phyloP scores from a whole-genome alignment of 169 alveolate genomes.

The Cystoisospora suis region DNA sequence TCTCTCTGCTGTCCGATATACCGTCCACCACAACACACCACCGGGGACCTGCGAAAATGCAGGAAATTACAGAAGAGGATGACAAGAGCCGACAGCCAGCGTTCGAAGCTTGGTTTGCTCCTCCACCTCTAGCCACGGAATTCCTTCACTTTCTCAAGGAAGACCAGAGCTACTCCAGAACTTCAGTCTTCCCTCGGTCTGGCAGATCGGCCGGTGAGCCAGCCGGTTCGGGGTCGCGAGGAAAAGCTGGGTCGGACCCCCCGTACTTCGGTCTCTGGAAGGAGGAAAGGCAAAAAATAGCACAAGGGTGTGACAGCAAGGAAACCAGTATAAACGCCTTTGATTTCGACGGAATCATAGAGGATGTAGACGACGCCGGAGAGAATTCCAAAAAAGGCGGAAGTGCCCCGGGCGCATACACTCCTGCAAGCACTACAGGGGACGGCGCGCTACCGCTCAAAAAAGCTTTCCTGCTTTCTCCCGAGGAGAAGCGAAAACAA shows the following conservation, averaged over 20 bases:
- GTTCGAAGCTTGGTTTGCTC: neutral
- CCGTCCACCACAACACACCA: too few relatives aligned
- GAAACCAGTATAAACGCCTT: neutral
- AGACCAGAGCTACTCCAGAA: neutral
- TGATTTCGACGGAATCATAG: neutral
- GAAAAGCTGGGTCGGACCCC: neutral
- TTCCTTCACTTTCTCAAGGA: neutral
- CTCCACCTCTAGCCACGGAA: neutral
- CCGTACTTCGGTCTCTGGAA: neutral
- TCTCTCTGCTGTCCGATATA: too few relatives aligned
- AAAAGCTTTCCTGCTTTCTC: conserved; percentile 14
- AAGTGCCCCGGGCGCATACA: neutral
- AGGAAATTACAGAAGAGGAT: too few relatives aligned
- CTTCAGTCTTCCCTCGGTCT: neutral
- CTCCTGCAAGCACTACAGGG: neutral
- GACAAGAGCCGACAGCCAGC: too few relatives aligned
- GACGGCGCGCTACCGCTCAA: neutral
- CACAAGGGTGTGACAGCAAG: neutral
- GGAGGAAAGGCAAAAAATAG: neutral
- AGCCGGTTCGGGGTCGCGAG: neutral
- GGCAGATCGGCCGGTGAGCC: neutral
- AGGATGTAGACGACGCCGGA: neutral
- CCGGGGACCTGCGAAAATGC: too few relatives aligned
- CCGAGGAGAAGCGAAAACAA: neutral
- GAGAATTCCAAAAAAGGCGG: neutral